These are phyloP conservation scores for Carex myosuroides DNA, from an alignment of 176 grass and related monocot genomes.

Conservation along the genomic window DNA sequence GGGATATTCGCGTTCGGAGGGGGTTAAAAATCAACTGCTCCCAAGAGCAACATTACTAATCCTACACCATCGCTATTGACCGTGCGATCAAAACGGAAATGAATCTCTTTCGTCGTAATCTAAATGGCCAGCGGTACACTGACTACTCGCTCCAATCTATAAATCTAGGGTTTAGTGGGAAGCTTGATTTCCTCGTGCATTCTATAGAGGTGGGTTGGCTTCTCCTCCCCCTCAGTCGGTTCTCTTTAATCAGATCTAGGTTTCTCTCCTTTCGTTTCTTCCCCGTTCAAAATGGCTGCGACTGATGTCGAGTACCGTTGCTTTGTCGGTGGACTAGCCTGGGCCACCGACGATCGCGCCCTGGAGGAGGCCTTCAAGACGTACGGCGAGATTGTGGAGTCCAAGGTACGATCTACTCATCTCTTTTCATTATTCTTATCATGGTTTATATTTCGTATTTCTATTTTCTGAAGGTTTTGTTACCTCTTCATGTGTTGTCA, in stretches of 20 bases:
- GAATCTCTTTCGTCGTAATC: background rate
- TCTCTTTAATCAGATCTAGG: conserved; percentile 26
- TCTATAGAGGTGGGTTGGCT: conserved; percentile 78
- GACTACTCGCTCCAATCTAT: conserved; percentile 30
- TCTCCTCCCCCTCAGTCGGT: conserved; percentile 62
- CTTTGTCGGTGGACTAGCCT: conserved; percentile 92
- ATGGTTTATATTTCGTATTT: background rate
- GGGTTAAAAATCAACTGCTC: background rate
- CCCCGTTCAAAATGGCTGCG: conserved; percentile 26
- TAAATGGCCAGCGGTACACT: background rate
- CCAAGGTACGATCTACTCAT: conserved; percentile 38
- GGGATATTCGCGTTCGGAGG: conserved; percentile 18
- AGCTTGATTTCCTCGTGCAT: conserved; percentile 25
- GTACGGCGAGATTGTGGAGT: conserved; percentile 81
- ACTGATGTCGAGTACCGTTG: conserved; percentile 82
- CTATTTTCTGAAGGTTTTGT: background rate
- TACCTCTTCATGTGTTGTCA: background rate
- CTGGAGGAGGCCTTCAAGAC: conserved; percentile 61
- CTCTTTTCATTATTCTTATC: background rate
- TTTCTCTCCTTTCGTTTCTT: conserved; percentile 38
- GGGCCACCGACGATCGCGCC: conserved; percentile 71
- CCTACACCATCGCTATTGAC: background rate
- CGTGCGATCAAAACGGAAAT: conserved; percentile 20
- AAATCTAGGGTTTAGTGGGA: conserved; percentile 1
- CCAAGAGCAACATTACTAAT: background rate